Evolutionary conservation across 768 basidiomycete species (phyloP), one percentile per base, ranked within the genome.

Genomic region (Boletus rufocinnamomeus): DNA sequence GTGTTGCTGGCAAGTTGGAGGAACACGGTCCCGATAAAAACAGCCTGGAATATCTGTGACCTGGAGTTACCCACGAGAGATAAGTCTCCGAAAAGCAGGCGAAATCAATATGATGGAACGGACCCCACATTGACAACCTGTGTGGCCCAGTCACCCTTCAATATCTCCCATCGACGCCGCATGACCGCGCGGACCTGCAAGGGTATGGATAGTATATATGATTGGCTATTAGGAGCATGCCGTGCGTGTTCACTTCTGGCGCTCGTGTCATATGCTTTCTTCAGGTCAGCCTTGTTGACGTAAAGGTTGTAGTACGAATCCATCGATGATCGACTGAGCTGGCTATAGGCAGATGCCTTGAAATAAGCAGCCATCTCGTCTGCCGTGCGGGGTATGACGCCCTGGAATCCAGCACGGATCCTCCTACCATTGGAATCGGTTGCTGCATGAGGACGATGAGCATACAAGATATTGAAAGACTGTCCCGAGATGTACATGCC

Each of bases 371-470:
- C 85, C 61, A 89, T 85, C 65, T 89, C 85, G 3, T 70, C 75
- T 1, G 88, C 79, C 0, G 83, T 83, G 34, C 77, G 76, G 1
- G 88, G 87, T 0, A 77, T 74, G 17, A 69, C 70, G 1, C 58
- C 53, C 17, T 76, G 72, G 45, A 77, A 73, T 3, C 77, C 80
- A 1, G 71, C 50, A 25, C 83, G 80, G 5, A 77, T 66, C 19
- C 77, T 81, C 48, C 89, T 85, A 0, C 79, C 84, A 23, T 76
- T 76, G 2, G 85, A 81, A 61, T 88, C 84, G 4, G 87, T 88
- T 9, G 83, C 84, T 61, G 35, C 2, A 25, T 4, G 10, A 21
- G 4, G 11, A 25, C 9, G 0, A 28, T 60, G 2, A 54, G 41
- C 7, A 27, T 2, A 7, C 2, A 34, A 9, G 11, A 16, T 8